Conservation (phyloP, 2,329 filamentous ascomycete genomes). For the Aureobasidium lini region DNA sequence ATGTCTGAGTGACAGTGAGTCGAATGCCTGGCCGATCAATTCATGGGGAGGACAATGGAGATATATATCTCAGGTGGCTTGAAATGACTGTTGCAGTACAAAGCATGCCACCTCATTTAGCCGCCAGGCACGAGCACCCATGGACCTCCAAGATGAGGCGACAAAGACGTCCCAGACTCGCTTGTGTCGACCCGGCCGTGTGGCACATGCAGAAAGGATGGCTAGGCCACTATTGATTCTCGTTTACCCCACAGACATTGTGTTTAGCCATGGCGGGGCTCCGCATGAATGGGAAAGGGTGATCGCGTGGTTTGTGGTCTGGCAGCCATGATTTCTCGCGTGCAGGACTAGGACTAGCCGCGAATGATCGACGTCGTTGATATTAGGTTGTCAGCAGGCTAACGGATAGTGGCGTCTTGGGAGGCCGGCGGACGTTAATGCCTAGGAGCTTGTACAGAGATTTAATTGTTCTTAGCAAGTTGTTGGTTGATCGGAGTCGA, state of each 20-base stretch:
- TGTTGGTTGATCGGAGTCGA: neutral
- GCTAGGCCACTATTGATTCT: slow-evolving; percentile 10
- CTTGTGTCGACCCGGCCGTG: slow-evolving; percentile 2
- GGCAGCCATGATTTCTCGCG: neutral
- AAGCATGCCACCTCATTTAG: slow-evolving; percentile 6
- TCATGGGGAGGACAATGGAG: neutral
- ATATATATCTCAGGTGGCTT: neutral
- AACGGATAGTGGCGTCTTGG: neutral
- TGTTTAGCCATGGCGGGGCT: slow-evolving; percentile 10
- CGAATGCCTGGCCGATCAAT: slow-evolving; percentile 9
- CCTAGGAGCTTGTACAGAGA: neutral
- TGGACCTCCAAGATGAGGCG: neutral
- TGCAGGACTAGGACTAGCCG: neutral
- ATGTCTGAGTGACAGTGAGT: neutral
- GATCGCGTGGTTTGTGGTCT: slow-evolving; percentile 11
- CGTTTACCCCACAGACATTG: slow-evolving; percentile 6
- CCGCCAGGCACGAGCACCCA: slow-evolving; percentile 5
- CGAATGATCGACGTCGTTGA: slow-evolving; percentile 8
- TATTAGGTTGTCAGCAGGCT: slow-evolving; percentile 6
- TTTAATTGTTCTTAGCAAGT: neutral
- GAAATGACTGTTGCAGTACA: neutral
- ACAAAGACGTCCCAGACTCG: neutral
- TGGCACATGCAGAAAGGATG: slow-evolving; percentile 1
- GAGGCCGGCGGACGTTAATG: neutral
- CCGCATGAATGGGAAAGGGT: slow-evolving; percentile 10